A percentile compares a stretch with the other conserved stretches of the same genome.
Evolutionary conservation across 108 stramenopile species (phyloP).

Genomic region (Parmales sp.): DNA sequence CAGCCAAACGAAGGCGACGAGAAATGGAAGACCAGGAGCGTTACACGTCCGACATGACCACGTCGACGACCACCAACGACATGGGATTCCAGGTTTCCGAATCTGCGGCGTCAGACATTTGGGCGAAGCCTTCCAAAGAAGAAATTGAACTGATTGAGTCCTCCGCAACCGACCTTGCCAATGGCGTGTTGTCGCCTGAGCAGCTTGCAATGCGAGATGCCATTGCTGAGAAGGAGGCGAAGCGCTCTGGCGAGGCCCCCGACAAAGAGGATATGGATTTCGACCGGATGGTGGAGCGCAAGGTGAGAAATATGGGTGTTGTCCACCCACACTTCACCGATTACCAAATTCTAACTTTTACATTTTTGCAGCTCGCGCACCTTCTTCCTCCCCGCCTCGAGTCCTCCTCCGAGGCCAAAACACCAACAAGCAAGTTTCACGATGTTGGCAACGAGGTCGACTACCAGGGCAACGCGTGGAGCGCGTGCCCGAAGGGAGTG

Average conservation of each 20-base stretch:
- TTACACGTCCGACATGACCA: too few relatives aligned
- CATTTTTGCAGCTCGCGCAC: conserved; percentile 61
- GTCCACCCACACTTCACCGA: conserved; percentile 35
- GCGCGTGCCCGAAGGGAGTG: conserved; percentile 67
- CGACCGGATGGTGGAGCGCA: neutral
- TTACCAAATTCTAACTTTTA: conserved; percentile 25
- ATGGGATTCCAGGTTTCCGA: too few relatives aligned
- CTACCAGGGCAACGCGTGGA: conserved; percentile 92
- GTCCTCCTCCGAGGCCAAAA: conserved; percentile 44
- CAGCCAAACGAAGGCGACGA: conserved; percentile 59
- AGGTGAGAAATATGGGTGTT: conserved; percentile 41
- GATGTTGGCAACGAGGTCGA: conserved; percentile 51
- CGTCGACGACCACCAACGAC: too few relatives aligned
- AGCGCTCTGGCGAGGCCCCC: neutral
- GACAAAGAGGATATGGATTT: neutral
- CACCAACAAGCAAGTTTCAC: conserved; percentile 71
- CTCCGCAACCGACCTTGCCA: neutral
- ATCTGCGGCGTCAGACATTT: too few relatives aligned
- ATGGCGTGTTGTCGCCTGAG: neutral
- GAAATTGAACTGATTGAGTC: neutral
- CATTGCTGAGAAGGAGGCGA: neutral
- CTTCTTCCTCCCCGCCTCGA: conserved; percentile 79
- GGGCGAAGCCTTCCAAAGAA: neutral
- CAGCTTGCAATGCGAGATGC: neutral
- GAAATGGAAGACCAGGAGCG: too few relatives aligned